These are phyloP conservation scores for Oenanthe javanica DNA, from an alignment of 140 eudicot species.

Conservation along the genomic window DNA sequence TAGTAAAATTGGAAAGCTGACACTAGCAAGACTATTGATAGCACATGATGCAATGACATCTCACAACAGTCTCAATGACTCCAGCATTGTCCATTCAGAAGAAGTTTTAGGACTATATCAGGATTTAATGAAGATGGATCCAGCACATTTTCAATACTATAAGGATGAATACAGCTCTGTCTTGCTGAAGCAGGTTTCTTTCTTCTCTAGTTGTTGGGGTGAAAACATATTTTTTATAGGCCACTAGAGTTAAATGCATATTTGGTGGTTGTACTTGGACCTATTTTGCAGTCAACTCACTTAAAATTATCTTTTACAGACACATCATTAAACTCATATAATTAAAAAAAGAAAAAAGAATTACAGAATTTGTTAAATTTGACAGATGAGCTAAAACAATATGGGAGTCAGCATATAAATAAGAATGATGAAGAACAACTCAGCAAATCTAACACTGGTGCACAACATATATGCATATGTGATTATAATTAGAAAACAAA, in stretches of 20 bases:
- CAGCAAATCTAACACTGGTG: background rate
- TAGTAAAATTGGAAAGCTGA: constrained; percentile 90
- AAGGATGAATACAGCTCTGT: constrained; percentile 64
- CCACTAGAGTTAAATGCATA: too few species aligned
- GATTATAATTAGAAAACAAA: background rate
- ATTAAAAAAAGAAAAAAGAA: background rate
- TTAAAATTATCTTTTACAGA: background rate
- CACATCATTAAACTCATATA: background rate
- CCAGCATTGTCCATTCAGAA: constrained; percentile 24
- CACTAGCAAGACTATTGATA: constrained; percentile 84
- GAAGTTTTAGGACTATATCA: constrained; percentile 59
- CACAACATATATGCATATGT: background rate
- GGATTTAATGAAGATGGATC: constrained; percentile 66
- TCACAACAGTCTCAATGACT: constrained; percentile 11
- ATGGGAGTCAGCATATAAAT: background rate
- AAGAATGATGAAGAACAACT: background rate
- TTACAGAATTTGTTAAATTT: background rate
- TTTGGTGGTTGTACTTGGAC: background rate
- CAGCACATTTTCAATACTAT: constrained; percentile 66
- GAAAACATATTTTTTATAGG: background rate
- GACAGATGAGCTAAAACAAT: background rate
- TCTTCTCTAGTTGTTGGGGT: constrained; percentile 7
- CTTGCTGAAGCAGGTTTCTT: constrained; percentile 47
- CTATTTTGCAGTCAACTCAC: background rate
- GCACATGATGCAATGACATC: constrained; percentile 52